Percentiles rank a stretch among this genome's conserved stretches.
Conservation (phyloP, 2,329 filamentous ascomycete genomes). For the Raffaelea ambrosiae region DNA sequence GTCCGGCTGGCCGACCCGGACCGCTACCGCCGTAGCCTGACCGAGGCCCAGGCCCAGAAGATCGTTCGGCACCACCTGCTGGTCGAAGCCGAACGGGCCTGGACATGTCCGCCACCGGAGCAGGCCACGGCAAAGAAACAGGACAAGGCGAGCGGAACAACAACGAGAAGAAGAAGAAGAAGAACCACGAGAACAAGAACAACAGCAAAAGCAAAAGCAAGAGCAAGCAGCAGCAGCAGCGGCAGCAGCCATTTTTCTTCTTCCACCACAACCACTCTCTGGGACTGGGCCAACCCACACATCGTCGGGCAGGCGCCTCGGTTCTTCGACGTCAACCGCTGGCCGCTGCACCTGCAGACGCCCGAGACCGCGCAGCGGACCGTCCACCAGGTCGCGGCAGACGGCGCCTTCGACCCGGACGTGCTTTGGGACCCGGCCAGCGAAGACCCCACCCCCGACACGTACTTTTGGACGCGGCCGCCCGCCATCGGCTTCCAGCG, state of each 20-base stretch:
- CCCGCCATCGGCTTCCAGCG: constrained; percentile 15
- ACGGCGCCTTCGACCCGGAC: constrained; percentile 10
- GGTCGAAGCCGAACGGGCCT: constrained; percentile 33
- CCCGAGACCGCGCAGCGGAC: constrained; percentile 17
- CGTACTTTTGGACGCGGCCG: constrained; percentile 15
- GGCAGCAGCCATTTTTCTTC: too few species aligned
- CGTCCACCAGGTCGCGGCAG: not conserved
- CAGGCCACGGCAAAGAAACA: too few species aligned
- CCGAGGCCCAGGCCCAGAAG: constrained; percentile 13
- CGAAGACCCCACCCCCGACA: constrained; percentile 16
- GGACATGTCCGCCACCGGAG: constrained; percentile 32
- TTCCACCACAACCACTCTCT: constrained; percentile 20
- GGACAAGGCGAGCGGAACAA: too few species aligned
- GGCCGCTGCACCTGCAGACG: constrained; percentile 34
- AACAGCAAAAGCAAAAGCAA: not conserved
- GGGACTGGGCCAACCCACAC: constrained; percentile 24
- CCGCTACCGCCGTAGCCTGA: constrained; percentile 6
- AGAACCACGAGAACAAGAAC: too few species aligned
- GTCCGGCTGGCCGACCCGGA: constrained; percentile 23
- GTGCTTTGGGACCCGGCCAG: constrained; percentile 18
- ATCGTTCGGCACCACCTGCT: constrained; percentile 31
- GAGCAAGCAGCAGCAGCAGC: too few species aligned
- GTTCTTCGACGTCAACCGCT: constrained; percentile 39
- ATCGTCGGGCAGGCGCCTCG: constrained; percentile 16
- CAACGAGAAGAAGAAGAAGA: too few species aligned